Conservation (phyloP, 768 basidiomycete species). For the Lactifluus volemus region DNA sequence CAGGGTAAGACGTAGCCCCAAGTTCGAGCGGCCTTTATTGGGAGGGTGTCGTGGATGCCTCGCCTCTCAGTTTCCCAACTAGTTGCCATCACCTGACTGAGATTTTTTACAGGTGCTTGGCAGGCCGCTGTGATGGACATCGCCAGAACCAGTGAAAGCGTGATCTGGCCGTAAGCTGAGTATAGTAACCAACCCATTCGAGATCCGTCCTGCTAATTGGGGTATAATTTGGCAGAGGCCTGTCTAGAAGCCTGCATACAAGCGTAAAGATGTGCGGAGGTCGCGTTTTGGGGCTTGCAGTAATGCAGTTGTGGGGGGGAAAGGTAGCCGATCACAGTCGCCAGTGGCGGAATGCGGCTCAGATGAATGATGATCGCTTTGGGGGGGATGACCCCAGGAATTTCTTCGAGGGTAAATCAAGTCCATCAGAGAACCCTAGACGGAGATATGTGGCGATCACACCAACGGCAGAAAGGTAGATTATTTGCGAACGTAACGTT, state of each 20-base stretch:
- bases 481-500: not conserved
- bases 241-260: not conserved
- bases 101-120: not conserved
- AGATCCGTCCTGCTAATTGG: conserved; percentile 9
- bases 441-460: not conserved
- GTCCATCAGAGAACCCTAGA: not conserved
- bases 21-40: not conserved
- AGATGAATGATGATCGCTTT: conserved; percentile 5
- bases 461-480: not conserved
- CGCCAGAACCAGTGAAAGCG: conserved; percentile 5
- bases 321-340: conserved; percentile 11
- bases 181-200: not conserved
- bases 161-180: not conserved
- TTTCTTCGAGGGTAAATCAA: not conserved
- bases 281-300: conserved; percentile 6
- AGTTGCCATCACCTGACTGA: conserved; percentile 1
- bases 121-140: conserved; percentile 4
- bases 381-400: not conserved
- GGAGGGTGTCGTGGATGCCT: not conserved
- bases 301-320: not conserved
- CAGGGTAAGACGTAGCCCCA: conserved; percentile 6
- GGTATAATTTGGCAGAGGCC: not conserved
- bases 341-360: not conserved
- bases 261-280: not conserved
- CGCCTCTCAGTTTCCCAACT: not conserved